Percentiles rank a stretch among this genome's conserved stretches.
Conservation (phyloP, 495 filamentous ascomycete genomes). For the Aspergillus cavernicola region DNA sequence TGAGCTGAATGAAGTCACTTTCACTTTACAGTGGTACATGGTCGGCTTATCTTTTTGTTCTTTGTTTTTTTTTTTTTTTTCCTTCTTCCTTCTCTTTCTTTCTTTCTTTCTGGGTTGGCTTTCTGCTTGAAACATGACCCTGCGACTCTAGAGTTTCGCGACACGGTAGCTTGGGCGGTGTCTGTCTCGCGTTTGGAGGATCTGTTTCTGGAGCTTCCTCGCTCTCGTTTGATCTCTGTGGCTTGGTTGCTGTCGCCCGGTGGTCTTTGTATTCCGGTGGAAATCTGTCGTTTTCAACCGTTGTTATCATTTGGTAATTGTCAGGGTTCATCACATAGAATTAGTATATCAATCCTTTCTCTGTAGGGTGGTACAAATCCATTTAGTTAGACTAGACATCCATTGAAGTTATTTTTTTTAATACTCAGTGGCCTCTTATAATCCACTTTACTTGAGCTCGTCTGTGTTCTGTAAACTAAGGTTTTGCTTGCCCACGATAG, state of each 20-base stretch:
- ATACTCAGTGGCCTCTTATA: too few relatives aligned
- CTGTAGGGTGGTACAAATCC: neutral
- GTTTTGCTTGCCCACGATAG: too few relatives aligned
- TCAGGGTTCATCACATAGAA: conserved; percentile 3
- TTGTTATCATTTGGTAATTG: neutral
- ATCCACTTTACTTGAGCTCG: too few relatives aligned
- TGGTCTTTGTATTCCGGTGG: neutral
- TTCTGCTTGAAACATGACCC: neutral
- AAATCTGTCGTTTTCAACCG: conserved; percentile 10
- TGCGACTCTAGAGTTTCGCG: conserved; percentile 2
- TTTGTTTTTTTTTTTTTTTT: neutral
- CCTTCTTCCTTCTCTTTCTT: neutral
- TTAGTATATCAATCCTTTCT: neutral
- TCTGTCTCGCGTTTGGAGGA: neutral
- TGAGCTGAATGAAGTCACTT: conserved; percentile 7
- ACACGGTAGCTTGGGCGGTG: conserved; percentile 4
- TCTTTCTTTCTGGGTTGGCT: neutral
- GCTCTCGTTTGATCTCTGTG: neutral
- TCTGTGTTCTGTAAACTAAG: too few relatives aligned
- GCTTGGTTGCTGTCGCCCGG: neutral
- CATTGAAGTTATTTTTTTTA: too few relatives aligned
- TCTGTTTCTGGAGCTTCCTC: neutral
- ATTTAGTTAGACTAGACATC: too few relatives aligned
- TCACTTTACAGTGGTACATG: neutral
- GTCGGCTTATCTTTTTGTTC: conserved; percentile 5